Percentiles rank a stretch among this genome's conserved stretches.
Conservation (phyloP, 2,329 filamentous ascomycete species). For the Xylariales sp. region DNA sequence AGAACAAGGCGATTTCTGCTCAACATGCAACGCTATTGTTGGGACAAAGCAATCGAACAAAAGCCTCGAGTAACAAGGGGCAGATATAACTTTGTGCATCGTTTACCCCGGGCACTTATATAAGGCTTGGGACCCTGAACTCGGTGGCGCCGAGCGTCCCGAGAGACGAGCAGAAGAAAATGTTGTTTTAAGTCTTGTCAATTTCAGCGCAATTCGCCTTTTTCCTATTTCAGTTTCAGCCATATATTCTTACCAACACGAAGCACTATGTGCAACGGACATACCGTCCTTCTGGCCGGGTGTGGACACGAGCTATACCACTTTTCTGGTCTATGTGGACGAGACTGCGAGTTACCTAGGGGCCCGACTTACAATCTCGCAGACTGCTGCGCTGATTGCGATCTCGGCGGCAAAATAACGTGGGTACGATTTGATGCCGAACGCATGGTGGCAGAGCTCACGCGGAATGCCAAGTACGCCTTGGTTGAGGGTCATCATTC, state of each 20-base stretch:
- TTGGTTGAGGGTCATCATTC: too few species aligned
- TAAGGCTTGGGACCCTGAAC: too few species aligned
- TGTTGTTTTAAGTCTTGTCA: not conserved
- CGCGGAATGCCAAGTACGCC: too few species aligned
- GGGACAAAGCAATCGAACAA: too few species aligned
- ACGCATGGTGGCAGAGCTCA: too few species aligned
- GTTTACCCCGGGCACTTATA: too few species aligned
- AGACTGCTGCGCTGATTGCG: not conserved
- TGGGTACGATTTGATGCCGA: not conserved
- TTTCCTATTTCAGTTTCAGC: not conserved
- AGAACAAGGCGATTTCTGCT: not conserved
- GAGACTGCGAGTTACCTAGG: not conserved
- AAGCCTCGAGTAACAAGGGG: too few species aligned
- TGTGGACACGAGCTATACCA: not conserved
- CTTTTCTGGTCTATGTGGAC: not conserved
- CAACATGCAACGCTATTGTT: too few species aligned
- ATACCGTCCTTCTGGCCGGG: not conserved
- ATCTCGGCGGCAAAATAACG: not conserved
- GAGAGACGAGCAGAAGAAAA: too few species aligned
- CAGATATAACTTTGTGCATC: too few species aligned
- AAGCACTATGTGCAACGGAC: not conserved
- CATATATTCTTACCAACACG: not conserved
- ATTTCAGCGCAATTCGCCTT: too few species aligned
- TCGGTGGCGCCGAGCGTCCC: too few species aligned
- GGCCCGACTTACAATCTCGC: not conserved